Conservation (phyloP, 1,284 basidiomycete genomes). For the Papiliotrema nemorosa region DNA sequence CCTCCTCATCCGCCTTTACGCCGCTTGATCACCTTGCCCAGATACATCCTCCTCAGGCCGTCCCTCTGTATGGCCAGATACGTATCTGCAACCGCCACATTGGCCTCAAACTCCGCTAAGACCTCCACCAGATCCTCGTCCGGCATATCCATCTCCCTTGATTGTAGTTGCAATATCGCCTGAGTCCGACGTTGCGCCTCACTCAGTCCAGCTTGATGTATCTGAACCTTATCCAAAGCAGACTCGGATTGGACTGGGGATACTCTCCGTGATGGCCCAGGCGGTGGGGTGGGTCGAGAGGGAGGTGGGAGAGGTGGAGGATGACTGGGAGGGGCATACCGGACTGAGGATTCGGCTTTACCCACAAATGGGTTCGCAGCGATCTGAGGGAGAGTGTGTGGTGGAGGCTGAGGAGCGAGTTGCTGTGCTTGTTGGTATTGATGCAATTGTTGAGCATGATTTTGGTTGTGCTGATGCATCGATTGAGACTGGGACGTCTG, state of each 20-base stretch:
- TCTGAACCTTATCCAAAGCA: conserved; percentile 5
- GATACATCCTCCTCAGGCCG: conserved; percentile 20
- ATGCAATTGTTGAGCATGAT: conserved; percentile 3
- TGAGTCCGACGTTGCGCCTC: conserved; percentile 37
- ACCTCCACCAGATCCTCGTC: conserved; percentile 38
- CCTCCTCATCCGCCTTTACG: no score
- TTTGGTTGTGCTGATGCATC: background rate
- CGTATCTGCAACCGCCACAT: conserved; percentile 33
- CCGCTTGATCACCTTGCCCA: conserved; percentile 21
- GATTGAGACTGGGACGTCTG: conserved; percentile 5
- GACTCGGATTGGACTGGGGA: background rate
- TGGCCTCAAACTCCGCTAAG: conserved; percentile 37
- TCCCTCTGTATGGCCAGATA: conserved; percentile 36
- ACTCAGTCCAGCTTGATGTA: conserved; percentile 15
- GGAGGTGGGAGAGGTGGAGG: conserved; percentile 6
- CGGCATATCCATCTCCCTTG: conserved; percentile 21
- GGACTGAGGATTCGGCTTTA: no score
- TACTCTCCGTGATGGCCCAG: background rate
- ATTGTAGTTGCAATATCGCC: conserved; percentile 33
- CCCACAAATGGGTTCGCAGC: no score
- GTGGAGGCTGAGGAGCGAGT: conserved; percentile 8
- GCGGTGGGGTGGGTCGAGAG: conserved; percentile 5
- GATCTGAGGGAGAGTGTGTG: background rate
- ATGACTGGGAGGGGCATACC: background rate
- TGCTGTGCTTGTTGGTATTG: conserved; percentile 8